Conservation (phyloP, 148 eudicot species). For the Spergularia marina region DNA sequence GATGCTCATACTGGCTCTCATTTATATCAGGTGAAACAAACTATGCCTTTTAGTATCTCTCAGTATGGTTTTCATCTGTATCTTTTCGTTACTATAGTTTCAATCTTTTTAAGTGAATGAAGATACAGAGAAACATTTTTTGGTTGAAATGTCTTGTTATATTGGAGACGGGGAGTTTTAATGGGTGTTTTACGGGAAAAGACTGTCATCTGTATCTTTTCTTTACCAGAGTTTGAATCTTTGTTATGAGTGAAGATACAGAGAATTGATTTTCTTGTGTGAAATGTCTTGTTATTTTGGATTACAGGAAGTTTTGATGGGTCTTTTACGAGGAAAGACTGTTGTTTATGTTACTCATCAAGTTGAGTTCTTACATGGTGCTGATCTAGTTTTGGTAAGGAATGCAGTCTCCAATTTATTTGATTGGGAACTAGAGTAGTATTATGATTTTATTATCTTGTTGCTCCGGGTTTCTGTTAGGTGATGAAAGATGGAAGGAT, state of each 20-base stretch:
- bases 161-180: too few species aligned
- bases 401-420: neutral
- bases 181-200: too few species aligned
- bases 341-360: constrained; percentile 20
- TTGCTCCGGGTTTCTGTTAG: constrained; percentile 5
- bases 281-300: neutral
- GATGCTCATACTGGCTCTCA: constrained; percentile 47
- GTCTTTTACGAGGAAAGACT: neutral
- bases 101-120: neutral
- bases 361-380: constrained; percentile 16
- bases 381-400: constrained; percentile 17
- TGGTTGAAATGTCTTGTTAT: too few species aligned
- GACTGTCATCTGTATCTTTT: too few species aligned
- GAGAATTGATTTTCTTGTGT: neutral
- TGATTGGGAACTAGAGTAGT: neutral
- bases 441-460: neutral
- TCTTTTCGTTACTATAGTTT: neutral
- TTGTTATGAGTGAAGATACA: too few species aligned
- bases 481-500: constrained; percentile 23
- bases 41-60: neutral
- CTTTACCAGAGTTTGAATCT: too few species aligned
- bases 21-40: constrained; percentile 26
- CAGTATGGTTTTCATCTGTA: neutral
- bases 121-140: too few species aligned
- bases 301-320: constrained; percentile 11